Base-by-base conservation (phyloP, 495 filamentous ascomycete genomes). In the Neurospora pannonica region DNA sequence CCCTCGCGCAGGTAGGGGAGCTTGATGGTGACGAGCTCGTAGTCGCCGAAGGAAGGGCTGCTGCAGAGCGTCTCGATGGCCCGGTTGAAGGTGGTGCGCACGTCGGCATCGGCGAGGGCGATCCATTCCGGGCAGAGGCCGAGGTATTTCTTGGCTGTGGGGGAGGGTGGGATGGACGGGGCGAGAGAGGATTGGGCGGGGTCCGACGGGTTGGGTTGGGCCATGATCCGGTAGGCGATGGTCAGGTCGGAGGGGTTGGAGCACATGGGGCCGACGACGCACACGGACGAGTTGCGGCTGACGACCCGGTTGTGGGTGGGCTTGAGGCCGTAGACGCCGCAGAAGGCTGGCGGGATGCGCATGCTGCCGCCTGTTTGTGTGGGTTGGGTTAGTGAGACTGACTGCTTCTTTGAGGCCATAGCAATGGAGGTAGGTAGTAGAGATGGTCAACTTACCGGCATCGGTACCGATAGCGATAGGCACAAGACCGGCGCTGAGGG, bases 311-410 rank as follows among this genome's bases (percentile, higher is more conserved):
- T 88, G 76, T 97, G 91, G 5, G 89, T 91, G 1, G 94, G 88
- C 79, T 98, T 98, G 40, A 98, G 88, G 17, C 95, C 95, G 84
- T 92, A 98, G 21, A 94, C 83, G 40, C 95, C 95, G 79, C 94
- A 97, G 83, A 92, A 97, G 34, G 89, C 88, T 1, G 92, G 84
- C 0, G 95, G 95, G 71, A 97, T 89, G 11, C 95, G 89, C 72
- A 97, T 90, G 72, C 90, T 93, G 70, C 95, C 95, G 31, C 95
- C 80, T 78, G 24, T n/a, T n/a, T 13, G 31, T 31, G 31, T 31
- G 24, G 13, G 24, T 31, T 60, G 21, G 24, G 28, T 48, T 13
- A 21, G 46, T 24, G n/a, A 70, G 54, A 60, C 10, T 3, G 19
- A 10, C 6, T 38, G 4, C 15, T 38, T 24, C n/a, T 43, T 43